Conservation (phyloP, 192 early-diverging fungal genomes). For the Backusella australiensis region DNA sequence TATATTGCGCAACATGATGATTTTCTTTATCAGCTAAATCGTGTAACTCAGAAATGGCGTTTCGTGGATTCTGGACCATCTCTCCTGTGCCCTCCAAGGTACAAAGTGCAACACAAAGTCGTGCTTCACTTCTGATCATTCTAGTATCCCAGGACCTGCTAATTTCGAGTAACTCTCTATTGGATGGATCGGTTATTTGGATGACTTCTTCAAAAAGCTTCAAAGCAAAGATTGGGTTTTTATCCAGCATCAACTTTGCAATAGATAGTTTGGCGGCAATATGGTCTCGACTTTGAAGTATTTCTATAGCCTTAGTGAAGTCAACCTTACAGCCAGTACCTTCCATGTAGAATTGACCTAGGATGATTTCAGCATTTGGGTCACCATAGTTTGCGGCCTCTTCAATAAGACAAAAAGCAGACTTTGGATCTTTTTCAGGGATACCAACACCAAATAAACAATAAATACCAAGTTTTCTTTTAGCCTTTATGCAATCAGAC, state of each 20-base stretch:
- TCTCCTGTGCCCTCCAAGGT: not conserved
- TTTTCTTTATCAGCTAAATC: not conserved
- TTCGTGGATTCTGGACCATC: not conserved
- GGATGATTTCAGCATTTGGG: not conserved
- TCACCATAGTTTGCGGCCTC: not conserved
- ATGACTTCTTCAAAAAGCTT: not conserved
- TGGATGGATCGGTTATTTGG: not conserved
- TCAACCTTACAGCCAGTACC: not conserved
- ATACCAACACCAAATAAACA: not conserved
- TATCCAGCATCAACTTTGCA: not conserved
- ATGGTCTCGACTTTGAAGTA: not conserved
- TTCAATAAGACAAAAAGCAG: not conserved
- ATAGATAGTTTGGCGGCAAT: not conserved
- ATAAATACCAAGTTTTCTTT: constrained; percentile 5
- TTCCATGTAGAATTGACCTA: constrained; percentile 7
- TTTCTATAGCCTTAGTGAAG: not conserved
- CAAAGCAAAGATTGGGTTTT: not conserved
- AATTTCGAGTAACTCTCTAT: too few relatives aligned
- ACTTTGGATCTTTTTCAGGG: not conserved
- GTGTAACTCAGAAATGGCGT: not conserved
- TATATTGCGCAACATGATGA: not conserved
- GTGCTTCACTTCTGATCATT: not conserved
- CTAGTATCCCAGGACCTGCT: not conserved
- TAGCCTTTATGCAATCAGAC: not conserved
- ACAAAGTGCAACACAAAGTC: not conserved